Conservation (phyloP, 2,329 filamentous ascomycete genomes). For the Aspergillus thermomutatus region DNA sequence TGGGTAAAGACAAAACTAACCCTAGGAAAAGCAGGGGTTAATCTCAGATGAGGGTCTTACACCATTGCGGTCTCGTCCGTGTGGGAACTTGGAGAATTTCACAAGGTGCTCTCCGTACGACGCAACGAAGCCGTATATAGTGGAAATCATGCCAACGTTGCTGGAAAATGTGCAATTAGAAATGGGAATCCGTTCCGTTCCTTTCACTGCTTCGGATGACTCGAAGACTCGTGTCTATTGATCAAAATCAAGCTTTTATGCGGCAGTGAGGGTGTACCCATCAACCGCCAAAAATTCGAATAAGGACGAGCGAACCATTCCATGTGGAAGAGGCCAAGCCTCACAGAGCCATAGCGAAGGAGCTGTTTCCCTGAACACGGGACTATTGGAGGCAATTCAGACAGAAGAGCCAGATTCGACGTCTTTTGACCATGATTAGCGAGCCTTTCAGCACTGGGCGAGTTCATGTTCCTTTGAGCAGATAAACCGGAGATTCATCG, state of each 20-base stretch:
- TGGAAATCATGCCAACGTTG: neutral
- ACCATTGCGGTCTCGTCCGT: neutral
- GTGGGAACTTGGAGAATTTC: neutral
- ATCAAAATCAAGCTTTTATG: neutral
- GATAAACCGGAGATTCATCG: neutral
- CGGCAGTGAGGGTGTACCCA: neutral
- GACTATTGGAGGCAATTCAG: neutral
- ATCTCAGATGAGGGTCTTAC: neutral
- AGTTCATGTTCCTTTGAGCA: neutral
- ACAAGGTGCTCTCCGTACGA: neutral
- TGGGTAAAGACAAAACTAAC: neutral
- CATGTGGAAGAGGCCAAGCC: neutral
- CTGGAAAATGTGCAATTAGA: neutral
- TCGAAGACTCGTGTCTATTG: neutral
- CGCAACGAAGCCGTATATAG: neutral
- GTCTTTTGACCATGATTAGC: neutral
- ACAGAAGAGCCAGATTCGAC: neutral
- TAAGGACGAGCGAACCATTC: neutral
- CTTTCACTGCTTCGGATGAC: neutral
- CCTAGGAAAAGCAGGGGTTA: neutral
- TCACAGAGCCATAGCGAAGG: neutral
- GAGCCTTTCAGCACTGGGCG: neutral
- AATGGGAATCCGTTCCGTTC: neutral
- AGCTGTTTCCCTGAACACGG: neutral
- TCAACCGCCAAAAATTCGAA: neutral